phyloP scores from a whole-genome alignment of 2,329 filamentous ascomycete species.

The Trichoderma koningiopsis region DNA sequence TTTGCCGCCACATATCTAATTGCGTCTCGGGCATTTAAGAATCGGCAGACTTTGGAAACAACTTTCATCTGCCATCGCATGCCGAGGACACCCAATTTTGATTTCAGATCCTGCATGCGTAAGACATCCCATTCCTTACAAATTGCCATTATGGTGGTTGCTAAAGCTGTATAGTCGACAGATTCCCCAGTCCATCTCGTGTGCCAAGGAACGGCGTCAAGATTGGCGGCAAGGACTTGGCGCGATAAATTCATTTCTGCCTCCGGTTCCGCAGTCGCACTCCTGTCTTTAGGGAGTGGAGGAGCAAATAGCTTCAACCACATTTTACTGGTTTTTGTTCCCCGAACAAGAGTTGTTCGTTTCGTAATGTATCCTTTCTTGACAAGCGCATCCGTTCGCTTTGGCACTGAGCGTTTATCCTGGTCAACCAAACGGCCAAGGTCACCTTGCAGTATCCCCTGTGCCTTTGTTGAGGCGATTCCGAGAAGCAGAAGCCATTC shows the following conservation, averaged over 20 bases:
- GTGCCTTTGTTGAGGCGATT: constrained; percentile 56
- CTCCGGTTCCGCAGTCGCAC: constrained; percentile 32
- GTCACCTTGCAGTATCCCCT: constrained; percentile 63
- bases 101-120: constrained; percentile 59
- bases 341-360: constrained; percentile 58
- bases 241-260: constrained; percentile 44
- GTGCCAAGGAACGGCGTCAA: constrained; percentile 59
- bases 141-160: constrained; percentile 59
- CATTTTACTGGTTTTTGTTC: constrained; percentile 64
- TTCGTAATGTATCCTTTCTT: constrained; percentile 65
- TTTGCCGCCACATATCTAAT: constrained; percentile 60
- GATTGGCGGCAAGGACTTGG: constrained; percentile 46
- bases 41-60: constrained; percentile 59
- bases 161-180: constrained; percentile 61
- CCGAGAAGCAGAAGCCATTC: constrained; percentile 62
- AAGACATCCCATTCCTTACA: constrained; percentile 61
- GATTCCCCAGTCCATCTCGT: constrained; percentile 58
- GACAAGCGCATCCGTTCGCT: constrained; percentile 60
- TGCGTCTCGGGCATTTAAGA: constrained; percentile 57
- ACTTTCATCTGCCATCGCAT: constrained; percentile 62
- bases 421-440: constrained; percentile 60
- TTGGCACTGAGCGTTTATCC: constrained; percentile 65
- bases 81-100: constrained; percentile 59
- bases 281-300: constrained; percentile 42
- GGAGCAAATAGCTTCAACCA: constrained; percentile 61